Base-by-base conservation (phyloP, 768 basidiomycete species). In the Piloderma croceum region DNA sequence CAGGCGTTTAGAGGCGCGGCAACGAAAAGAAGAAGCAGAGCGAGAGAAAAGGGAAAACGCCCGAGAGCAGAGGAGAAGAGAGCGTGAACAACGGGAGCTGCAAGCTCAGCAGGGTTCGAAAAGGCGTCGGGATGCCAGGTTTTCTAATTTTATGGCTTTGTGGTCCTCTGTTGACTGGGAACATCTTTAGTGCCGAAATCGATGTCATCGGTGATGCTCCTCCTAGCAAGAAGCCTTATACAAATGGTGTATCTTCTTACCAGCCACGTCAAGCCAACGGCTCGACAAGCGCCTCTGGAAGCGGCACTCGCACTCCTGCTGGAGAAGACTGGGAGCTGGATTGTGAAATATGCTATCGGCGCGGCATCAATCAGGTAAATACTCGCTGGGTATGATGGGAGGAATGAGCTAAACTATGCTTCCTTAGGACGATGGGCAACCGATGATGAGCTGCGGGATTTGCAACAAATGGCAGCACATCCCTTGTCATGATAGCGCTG, bases 401-500 rank as follows among this genome's bases (percentile, higher is more conserved):
- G n/a, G n/a, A n/a, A n/a, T n/a, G n/a, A n/a, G n/a, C n/a, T n/a
- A n/a, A n/a, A n/a, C n/a, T 48, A 38, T 31, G 21, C 25, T 42
- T 29, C 24, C 27, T 7, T 45, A 92, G 90, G 87, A 91, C 45
- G 89, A 90, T 45, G 84, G 81, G 9, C 65, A 69, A 9, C 79
- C 85, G 3, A 73, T 94, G 64, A 76, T 90, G 56, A 89, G 78
- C 25, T 96, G 92, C 54, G 87, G 85, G 18, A 56, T 62, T 21
- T 96, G 92, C 59, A 74, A 71, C 11, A 79, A 79, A 58, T 96
- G 91, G 92, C 92, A 94, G 51, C 92, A 96, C 52, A 88, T 88
- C 24, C 56, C 67, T 17, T 96, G 92, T 52, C 89, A 93, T 53
- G 87, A 94, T 53, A 64, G 61, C 35, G 76, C 71, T 21, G 91